phyloP scores from a whole-genome alignment of 495 filamentous ascomycete genomes.

The Lindgomyces ingoldianus region DNA sequence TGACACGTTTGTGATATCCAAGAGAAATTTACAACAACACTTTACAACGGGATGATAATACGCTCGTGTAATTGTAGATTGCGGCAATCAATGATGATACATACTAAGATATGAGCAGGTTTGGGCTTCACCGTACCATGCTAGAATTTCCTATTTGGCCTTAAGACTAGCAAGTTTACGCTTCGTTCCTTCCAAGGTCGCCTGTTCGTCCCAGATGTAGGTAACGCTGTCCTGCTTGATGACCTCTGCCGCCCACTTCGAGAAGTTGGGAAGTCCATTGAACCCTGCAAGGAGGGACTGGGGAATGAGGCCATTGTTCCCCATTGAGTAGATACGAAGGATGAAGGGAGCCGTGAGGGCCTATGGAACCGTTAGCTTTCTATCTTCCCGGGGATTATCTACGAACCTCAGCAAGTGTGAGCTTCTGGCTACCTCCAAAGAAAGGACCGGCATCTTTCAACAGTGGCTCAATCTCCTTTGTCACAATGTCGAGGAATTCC shows the following conservation, averaged over 20 bases:
- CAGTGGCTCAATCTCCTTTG: constrained; percentile 75
- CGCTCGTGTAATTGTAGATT: not conserved
- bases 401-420: constrained; percentile 77
- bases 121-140: constrained; percentile 33
- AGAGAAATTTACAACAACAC: not conserved
- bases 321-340: constrained; percentile 56
- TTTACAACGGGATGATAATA: not conserved
- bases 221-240: constrained; percentile 65
- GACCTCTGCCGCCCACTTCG: constrained; percentile 66
- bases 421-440: constrained; percentile 74
- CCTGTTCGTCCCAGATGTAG: constrained; percentile 60
- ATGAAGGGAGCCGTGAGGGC: constrained; percentile 69
- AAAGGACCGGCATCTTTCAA: constrained; percentile 68
- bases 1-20: constrained; percentile 29
- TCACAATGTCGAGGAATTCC: constrained; percentile 55
- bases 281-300: constrained; percentile 52
- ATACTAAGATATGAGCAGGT: not conserved
- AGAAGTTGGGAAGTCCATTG: constrained; percentile 62
- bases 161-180: constrained; percentile 37
- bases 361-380: constrained; percentile 39
- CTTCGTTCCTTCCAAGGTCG: constrained; percentile 33
- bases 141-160: constrained; percentile 41
- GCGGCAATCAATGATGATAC: not conserved
- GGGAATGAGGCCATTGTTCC: constrained; percentile 55
- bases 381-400: not conserved